A percentile compares a stretch with the other conserved stretches of the same genome.
These are phyloP conservation scores for Penicillium paneum DNA, from an alignment of 2,329 filamentous ascomycete species.

Conservation along the genomic window DNA sequence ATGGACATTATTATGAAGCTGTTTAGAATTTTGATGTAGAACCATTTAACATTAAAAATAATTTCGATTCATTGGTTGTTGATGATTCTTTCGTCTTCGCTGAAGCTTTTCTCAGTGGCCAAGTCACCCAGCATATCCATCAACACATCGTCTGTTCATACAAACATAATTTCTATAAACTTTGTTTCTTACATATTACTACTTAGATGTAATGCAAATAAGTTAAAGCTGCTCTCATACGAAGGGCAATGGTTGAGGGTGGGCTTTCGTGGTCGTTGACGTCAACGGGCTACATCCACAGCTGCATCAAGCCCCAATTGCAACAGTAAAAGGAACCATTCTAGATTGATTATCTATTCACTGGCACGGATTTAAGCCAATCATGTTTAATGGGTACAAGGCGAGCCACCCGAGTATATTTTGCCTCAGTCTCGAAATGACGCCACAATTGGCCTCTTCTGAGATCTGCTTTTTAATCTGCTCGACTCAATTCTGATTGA, in stretches of 20 bases:
- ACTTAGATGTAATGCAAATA: not conserved
- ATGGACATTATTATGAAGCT: no score
- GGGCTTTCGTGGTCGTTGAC: not conserved
- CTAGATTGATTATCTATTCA: not conserved
- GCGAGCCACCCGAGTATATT: not conserved
- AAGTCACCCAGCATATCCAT: not conserved
- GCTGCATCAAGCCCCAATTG: not conserved
- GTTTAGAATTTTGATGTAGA: no score
- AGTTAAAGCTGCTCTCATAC: not conserved
- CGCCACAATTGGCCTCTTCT: conserved; percentile 6
- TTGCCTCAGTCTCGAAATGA: conserved; percentile 3
- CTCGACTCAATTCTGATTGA: not conserved
- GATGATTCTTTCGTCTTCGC: no score
- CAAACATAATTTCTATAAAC: no score
- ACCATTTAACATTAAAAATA: not conserved
- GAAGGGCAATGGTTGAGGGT: not conserved
- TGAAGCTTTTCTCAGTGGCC: not conserved
- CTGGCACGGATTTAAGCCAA: not conserved
- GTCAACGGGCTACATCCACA: not conserved
- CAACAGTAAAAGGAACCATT: not conserved
- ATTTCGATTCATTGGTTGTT: not conserved
- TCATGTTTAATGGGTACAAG: not conserved
- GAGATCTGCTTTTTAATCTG: not conserved
- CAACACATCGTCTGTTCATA: not conserved
- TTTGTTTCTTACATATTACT: not conserved